phyloP scores from a whole-genome alignment of 2,329 filamentous ascomycete species.

The Alternaria angustiovoidea region DNA sequence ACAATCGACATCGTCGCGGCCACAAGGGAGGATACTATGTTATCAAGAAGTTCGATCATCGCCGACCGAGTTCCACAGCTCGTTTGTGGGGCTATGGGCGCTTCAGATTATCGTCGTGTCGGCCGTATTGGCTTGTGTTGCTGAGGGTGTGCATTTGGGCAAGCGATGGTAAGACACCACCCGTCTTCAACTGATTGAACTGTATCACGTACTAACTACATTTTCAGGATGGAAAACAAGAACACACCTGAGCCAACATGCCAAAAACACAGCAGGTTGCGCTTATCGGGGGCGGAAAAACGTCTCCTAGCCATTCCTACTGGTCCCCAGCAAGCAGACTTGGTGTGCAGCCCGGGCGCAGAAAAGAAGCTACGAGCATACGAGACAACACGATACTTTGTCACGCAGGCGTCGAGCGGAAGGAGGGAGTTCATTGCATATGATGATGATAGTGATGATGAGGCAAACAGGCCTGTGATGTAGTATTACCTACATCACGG shows the following conservation, averaged over 20 bases:
- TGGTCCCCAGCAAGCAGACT: neutral
- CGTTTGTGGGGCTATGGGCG: constrained; percentile 33
- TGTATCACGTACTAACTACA: neutral
- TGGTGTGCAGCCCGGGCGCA: constrained; percentile 30
- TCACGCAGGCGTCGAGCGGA: constrained; percentile 24
- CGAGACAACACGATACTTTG: constrained; percentile 26
- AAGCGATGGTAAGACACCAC: constrained; percentile 27
- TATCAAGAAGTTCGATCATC: neutral
- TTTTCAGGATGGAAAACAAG: constrained; percentile 12
- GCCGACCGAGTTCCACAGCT: constrained; percentile 32
- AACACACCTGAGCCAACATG: neutral
- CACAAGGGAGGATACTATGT: constrained; percentile 32
- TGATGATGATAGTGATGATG: constrained; percentile 44
- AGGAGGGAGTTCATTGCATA: constrained; percentile 36
- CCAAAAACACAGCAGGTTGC: constrained; percentile 13
- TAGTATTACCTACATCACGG: constrained; percentile 26
- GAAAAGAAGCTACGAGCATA: constrained; percentile 41
- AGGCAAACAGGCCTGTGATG: constrained; percentile 45
- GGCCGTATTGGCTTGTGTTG: constrained; percentile 38
- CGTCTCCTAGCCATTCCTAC: constrained; percentile 31
- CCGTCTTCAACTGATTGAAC: neutral
- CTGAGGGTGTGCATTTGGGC: constrained; percentile 34
- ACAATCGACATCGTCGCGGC: constrained; percentile 11
- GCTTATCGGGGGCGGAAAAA: constrained; percentile 31
- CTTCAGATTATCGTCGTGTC: constrained; percentile 40